A percentile compares a stretch with the other conserved stretches of the same genome.
Conservation (phyloP, 768 basidiomycete genomes). For the Psilocybe tampanensis region DNA sequence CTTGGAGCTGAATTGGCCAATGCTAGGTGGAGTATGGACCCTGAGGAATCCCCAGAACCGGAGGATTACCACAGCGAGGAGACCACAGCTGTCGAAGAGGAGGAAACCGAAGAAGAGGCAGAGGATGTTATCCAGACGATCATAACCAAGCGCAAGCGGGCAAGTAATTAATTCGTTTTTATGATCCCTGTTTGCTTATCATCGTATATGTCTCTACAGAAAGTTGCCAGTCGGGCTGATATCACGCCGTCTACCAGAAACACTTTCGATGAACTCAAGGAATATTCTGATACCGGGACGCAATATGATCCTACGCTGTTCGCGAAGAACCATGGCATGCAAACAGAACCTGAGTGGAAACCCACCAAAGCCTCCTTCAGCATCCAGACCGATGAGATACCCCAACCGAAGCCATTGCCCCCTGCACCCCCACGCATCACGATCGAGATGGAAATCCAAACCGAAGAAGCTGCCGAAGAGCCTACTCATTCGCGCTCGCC, state of each 20-base stretch:
- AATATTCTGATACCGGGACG: slow-evolving; percentile 74
- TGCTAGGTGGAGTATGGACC: slow-evolving; percentile 54
- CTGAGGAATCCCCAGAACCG: slow-evolving; percentile 39
- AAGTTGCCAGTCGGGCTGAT: slow-evolving; percentile 64
- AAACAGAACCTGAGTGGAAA: slow-evolving; percentile 65
- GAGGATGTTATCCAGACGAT: slow-evolving; percentile 83
- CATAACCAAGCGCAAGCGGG: slow-evolving; percentile 82
- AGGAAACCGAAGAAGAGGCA: slow-evolving; percentile 65
- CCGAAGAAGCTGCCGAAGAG: slow-evolving; percentile 45
- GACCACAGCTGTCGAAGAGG: slow-evolving; percentile 40
- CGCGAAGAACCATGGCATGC: slow-evolving; percentile 45
- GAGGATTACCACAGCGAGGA: slow-evolving; percentile 22
- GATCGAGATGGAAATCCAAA: slow-evolving; percentile 67
- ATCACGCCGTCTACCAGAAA: slow-evolving; percentile 42
- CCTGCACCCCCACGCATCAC: slow-evolving; percentile 38
- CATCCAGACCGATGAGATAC: slow-evolving; percentile 57
- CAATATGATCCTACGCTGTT: slow-evolving; percentile 69
- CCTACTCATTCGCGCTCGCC: slow-evolving; percentile 39
- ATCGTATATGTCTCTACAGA: slow-evolving; percentile 41
- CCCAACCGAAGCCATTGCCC: slow-evolving; percentile 28
- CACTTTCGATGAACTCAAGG: slow-evolving; percentile 66
- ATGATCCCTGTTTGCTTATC: slow-evolving; percentile 10
- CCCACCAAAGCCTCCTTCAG: slow-evolving; percentile 47
- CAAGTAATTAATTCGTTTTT: slow-evolving; percentile 28
- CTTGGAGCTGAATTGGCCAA: slow-evolving; percentile 68